A percentile compares a stretch with the other conserved stretches of the same genome.
These are phyloP conservation scores for Backusella tuberculispora DNA, from an alignment of 192 early-diverging fungal genomes.

Conservation along the genomic window DNA sequence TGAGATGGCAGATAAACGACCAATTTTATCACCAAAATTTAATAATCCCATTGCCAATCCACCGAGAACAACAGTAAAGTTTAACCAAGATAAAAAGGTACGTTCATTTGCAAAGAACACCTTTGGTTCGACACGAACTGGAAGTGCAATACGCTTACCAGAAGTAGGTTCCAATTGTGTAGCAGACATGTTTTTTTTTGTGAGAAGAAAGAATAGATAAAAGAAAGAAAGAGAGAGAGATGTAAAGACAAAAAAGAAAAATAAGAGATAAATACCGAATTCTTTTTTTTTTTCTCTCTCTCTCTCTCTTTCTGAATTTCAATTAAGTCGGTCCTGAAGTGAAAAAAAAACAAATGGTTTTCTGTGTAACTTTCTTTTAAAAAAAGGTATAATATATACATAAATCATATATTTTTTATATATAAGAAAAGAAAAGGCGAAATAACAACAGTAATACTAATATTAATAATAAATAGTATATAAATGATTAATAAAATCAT, in stretches of 20 bases:
- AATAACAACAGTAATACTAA: background rate
- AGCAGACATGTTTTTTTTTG: conserved; percentile 7
- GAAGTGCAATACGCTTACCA: conserved; percentile 72
- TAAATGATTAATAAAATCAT: background rate
- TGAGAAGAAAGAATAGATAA: background rate
- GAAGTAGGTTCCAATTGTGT: conserved; percentile 17
- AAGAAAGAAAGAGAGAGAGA: background rate
- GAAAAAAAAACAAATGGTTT: background rate
- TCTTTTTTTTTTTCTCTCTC: background rate
- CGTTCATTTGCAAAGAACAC: conserved; percentile 96
- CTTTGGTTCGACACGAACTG: conserved; percentile 85
- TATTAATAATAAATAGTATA: background rate
- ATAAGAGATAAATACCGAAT: background rate
- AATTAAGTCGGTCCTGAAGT: background rate
- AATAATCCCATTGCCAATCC: conserved; percentile 77
- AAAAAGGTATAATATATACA: background rate
- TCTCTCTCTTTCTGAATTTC: background rate
- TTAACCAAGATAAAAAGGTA: conserved; percentile 90
- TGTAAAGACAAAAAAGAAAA: conserved; percentile 11
- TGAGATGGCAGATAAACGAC: conserved; percentile 55
- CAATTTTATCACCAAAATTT: conserved; percentile 80
- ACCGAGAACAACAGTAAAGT: conserved; percentile 79
- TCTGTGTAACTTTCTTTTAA: background rate
- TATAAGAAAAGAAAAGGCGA: too few relatives aligned
- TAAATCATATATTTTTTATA: background rate